Conservation (phyloP, 2,329 filamentous ascomycete species). For the Cucurbitaria berberidis region DNA sequence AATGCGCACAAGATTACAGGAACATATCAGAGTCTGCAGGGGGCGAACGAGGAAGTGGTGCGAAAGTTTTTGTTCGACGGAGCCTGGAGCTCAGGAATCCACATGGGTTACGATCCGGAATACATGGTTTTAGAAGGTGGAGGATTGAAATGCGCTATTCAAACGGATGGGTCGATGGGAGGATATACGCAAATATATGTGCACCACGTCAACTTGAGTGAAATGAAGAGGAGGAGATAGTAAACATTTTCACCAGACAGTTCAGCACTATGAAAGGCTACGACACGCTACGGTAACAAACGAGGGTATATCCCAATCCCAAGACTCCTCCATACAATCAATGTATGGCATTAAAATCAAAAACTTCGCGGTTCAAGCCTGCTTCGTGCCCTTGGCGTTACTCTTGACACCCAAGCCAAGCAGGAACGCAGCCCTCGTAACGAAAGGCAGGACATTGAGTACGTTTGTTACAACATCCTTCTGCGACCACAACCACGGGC, state of each 20-base stretch:
- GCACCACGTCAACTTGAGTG: neutral
- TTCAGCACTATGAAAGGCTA: neutral
- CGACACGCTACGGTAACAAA: neutral
- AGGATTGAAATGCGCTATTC: neutral
- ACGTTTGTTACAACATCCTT: constrained; percentile 50
- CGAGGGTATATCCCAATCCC: neutral
- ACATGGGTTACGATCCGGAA: neutral
- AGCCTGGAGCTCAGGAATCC: neutral
- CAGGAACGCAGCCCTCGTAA: constrained; percentile 47
- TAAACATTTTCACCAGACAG: neutral
- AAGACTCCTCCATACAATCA: neutral
- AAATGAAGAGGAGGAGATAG: neutral
- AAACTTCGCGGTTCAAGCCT: neutral
- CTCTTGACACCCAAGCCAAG: constrained; percentile 39
- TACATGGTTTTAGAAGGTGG: neutral
- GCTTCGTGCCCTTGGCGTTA: constrained; percentile 20
- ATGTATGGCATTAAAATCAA: neutral
- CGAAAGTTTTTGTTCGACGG: neutral
- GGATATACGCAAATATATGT: neutral
- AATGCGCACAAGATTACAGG: neutral
- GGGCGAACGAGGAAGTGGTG: constrained; percentile 6
- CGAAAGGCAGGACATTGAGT: constrained; percentile 40
- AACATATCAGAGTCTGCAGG: constrained; percentile 1
- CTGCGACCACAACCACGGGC: constrained; percentile 39
- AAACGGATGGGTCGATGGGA: neutral